Percentiles rank a stretch among this genome's conserved stretches.
Conservation (phyloP, 2,329 filamentous ascomycete genomes). For the Claviceps purpurea region DNA sequence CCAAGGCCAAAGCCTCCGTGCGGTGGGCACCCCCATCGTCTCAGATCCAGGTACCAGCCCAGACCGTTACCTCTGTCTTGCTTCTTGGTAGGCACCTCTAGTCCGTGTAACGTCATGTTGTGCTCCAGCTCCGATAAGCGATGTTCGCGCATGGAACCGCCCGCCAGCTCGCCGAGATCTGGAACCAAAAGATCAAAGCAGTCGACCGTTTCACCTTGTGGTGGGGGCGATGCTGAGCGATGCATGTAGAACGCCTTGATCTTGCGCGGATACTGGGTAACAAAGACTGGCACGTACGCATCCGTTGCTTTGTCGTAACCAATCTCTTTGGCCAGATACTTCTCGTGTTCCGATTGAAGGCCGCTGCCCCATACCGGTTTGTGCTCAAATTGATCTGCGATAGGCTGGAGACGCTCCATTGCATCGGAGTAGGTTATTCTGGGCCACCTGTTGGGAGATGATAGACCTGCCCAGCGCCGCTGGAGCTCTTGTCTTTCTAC, state of each 20-base stretch:
- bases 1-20: constrained; percentile 87
- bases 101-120: constrained; percentile 57
- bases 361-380: constrained; percentile 57
- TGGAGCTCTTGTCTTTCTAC: constrained; percentile 35
- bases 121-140: constrained; percentile 51
- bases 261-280: constrained; percentile 79
- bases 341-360: constrained; percentile 86
- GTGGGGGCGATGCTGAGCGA: constrained; percentile 18
- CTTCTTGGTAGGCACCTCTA: constrained; percentile 29
- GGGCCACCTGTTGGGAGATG: constrained; percentile 47
- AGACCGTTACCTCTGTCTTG: constrained; percentile 26
- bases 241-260: constrained; percentile 80
- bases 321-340: constrained; percentile 60
- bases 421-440: constrained; percentile 74
- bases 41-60: constrained; percentile 79
- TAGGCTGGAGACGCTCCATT: constrained; percentile 51
- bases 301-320: constrained; percentile 35
- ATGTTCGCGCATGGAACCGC: constrained; percentile 82
- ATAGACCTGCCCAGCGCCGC: constrained; percentile 60
- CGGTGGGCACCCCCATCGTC: constrained; percentile 80
- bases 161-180: constrained; percentile 73
- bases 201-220: constrained; percentile 49
- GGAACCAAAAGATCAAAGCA: constrained; percentile 87
- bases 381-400: constrained; percentile 51
- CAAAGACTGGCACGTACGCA: constrained; percentile 59